Conservation (phyloP, 2,329 filamentous ascomycete genomes). For the Colletotrichum brevisporum region DNA sequence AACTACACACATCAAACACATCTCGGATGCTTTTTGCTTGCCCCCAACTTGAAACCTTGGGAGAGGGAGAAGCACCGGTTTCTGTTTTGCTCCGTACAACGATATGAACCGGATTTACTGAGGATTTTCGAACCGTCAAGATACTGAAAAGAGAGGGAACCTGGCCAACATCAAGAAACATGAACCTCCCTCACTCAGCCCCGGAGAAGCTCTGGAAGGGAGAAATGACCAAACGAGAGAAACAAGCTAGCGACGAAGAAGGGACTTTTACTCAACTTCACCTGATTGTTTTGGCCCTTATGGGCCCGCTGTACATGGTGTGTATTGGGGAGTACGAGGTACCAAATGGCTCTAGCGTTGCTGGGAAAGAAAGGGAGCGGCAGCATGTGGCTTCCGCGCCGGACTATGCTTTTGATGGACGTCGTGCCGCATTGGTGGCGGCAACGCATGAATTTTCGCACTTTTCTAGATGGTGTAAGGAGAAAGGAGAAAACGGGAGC, state of each 20-base stretch:
- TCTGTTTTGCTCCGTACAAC: conserved; percentile 8
- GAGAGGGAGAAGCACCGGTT: conserved; percentile 22
- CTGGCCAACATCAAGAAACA: conserved; percentile 10
- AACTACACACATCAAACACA: conserved; percentile 34
- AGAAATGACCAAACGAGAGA: conserved; percentile 13
- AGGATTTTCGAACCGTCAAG: conserved; percentile 38
- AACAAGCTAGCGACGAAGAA: conserved; percentile 8
- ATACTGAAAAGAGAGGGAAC: conserved; percentile 39
- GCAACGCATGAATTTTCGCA: conserved; percentile 19
- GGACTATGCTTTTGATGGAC: conserved; percentile 3
- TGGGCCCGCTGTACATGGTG: conserved; percentile 33
- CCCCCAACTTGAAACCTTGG: conserved; percentile 20
- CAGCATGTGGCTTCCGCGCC: background rate
- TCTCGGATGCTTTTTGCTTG: conserved; percentile 30
- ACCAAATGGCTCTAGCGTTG: background rate
- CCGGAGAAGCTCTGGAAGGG: conserved; percentile 7
- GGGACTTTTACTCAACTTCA: conserved; percentile 16
- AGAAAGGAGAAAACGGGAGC: conserved; percentile 22
- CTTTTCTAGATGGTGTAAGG: conserved; percentile 39
- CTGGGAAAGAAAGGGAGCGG: background rate
- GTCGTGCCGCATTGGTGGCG: background rate
- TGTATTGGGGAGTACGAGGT: conserved; percentile 29
- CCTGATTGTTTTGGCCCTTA: conserved; percentile 15
- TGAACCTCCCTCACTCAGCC: background rate
- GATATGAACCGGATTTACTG: conserved; percentile 40